Conservation (phyloP, 2,329 filamentous ascomycete genomes). For the Colletotrichum sp. region DNA sequence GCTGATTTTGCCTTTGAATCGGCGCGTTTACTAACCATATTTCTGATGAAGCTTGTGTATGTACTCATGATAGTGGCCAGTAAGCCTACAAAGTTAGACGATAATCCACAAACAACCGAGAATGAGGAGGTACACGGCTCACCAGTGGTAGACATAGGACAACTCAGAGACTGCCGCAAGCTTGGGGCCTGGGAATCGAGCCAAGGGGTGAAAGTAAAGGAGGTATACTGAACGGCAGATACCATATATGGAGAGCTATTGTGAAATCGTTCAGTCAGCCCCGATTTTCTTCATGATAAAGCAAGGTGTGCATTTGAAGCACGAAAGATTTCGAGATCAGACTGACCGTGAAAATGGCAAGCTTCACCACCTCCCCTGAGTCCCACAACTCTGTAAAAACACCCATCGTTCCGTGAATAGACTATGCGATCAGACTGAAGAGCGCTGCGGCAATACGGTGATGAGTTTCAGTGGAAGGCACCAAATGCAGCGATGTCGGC, state of each 20-base stretch:
- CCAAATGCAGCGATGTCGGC: background rate
- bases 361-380: background rate
- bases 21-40: background rate
- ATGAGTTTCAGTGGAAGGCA: fast-evolving
- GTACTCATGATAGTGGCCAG: background rate
- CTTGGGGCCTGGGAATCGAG: background rate
- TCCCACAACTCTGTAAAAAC: background rate
- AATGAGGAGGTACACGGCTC: background rate
- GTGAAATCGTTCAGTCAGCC: background rate
- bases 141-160: background rate
- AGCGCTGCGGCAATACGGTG: background rate
- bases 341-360: background rate
- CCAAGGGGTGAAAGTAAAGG: background rate
- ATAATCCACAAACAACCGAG: background rate
- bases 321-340: background rate
- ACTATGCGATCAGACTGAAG: background rate
- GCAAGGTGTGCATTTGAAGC: background rate
- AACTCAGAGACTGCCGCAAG: background rate
- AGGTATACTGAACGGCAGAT: background rate
- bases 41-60: background rate
- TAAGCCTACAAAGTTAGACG: background rate
- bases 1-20: fast-evolving
- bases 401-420: background rate
- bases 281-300: background rate
- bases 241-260: background rate